Evolutionary conservation across 148 eudicot genomes (phyloP).

Genomic region (Silene uniflora): DNA sequence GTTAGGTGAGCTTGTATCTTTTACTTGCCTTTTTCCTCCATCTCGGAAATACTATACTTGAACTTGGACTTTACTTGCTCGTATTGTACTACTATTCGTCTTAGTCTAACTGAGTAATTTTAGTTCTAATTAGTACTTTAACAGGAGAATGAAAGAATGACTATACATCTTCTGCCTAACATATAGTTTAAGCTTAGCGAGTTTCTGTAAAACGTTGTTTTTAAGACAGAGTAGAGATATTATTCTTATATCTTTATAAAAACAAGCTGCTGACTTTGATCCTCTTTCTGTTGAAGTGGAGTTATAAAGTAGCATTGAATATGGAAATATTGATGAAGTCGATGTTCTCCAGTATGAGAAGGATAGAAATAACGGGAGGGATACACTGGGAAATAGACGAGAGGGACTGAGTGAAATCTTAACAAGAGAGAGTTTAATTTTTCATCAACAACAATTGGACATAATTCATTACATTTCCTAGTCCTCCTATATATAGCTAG

Average conservation of each 20-base stretch:
- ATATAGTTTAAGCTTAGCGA: too few relatives aligned
- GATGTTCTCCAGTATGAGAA: too few relatives aligned
- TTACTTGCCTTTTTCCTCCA: not conserved
- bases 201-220: not conserved
- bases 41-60: not conserved
- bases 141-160: not conserved
- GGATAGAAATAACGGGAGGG: too few relatives aligned
- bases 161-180: not conserved
- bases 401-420: too few relatives aligned
- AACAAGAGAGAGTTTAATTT: too few relatives aligned
- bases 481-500: not conserved
- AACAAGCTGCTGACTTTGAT: not conserved
- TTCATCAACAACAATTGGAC: too few relatives aligned
- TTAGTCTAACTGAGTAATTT: not conserved
- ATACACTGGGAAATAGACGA: too few relatives aligned
- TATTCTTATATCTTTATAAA: not conserved
- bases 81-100: not conserved
- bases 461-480: too few relatives aligned
- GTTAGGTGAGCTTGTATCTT: conserved; percentile 49
- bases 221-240: not conserved
- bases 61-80: not conserved
- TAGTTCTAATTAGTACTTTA: not conserved
- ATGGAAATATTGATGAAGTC: too few relatives aligned
- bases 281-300: too few relatives aligned
- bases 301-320: too few relatives aligned